phyloP scores from a whole-genome alignment of 441 rosid genomes.

The Syzygium syzygioides region DNA sequence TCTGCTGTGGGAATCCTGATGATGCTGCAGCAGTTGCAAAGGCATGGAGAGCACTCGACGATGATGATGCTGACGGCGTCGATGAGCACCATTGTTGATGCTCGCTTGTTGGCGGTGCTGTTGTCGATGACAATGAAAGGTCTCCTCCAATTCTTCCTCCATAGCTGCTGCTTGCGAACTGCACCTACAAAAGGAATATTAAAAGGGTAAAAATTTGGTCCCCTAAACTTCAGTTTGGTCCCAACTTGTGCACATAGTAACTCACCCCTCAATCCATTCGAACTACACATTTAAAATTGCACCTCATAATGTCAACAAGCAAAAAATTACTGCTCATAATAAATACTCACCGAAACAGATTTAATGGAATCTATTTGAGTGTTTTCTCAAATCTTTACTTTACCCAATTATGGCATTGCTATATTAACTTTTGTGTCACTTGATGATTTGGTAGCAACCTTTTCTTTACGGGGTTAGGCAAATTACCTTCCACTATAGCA shows the following conservation, averaged over 20 bases:
- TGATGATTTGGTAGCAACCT: not conserved
- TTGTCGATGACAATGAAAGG: slow-evolving; percentile 29
- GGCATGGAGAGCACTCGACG: slow-evolving; percentile 44
- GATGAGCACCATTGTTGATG: slow-evolving; percentile 16
- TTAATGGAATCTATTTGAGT: not conserved
- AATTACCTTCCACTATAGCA: not conserved
- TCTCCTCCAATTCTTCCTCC: slow-evolving; percentile 59
- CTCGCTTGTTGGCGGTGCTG: not conserved
- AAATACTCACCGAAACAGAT: not conserved
- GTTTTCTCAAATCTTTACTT: not conserved
- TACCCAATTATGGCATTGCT: not conserved
- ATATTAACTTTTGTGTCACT: not conserved
- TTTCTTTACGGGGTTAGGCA: not conserved
- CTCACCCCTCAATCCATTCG: not conserved
- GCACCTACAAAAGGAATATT: slow-evolving; percentile 1
- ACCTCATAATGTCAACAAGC: not conserved
- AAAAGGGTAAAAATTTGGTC: not conserved
- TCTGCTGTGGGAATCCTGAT: slow-evolving; percentile 98
- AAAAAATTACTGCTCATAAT: not conserved
- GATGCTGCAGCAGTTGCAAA: slow-evolving; percentile 98
- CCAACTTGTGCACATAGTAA: slow-evolving; percentile 20
- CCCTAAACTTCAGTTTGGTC: not conserved
- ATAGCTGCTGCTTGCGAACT: slow-evolving; percentile 73
- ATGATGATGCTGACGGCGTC: slow-evolving; percentile 13
- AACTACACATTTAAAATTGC: not conserved